Evolutionary conservation across 257 asterid species (phyloP).

Genomic region (Nicotiana benthamiana): DNA sequence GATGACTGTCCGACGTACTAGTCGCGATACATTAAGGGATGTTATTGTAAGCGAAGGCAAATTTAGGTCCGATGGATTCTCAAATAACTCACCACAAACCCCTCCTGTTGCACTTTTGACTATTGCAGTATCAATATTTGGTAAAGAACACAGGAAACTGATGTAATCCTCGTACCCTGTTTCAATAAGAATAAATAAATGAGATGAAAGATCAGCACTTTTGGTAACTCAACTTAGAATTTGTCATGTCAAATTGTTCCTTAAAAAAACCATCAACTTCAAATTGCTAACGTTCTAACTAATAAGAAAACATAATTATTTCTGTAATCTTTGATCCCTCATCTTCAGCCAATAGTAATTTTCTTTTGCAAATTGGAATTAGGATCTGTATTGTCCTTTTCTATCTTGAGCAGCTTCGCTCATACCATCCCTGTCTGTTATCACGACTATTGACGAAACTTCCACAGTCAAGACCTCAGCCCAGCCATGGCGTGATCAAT

Average conservation of each 20-base stretch:
- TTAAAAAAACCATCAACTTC: constrained; percentile 33
- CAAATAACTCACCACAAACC: constrained; percentile 40
- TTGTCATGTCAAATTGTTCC: background rate
- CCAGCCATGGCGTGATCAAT: no score
- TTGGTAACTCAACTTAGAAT: background rate
- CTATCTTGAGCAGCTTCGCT: no score
- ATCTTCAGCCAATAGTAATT: no score
- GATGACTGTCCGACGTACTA: constrained; percentile 40
- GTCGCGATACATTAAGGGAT: constrained; percentile 48
- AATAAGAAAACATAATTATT: no score
- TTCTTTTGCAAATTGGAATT: no score
- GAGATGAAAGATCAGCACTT: background rate
- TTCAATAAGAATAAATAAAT: constrained; percentile 4
- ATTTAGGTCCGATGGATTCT: constrained; percentile 65
- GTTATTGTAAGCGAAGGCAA: constrained; percentile 75
- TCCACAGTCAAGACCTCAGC: no score
- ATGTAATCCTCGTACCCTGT: constrained; percentile 68
- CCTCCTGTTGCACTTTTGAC: constrained; percentile 65
- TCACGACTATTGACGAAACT: no score
- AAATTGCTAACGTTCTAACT: no score
- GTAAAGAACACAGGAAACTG: constrained; percentile 71
- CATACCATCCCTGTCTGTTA: no score
- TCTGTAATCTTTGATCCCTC: no score
- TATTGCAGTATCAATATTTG: constrained; percentile 44
- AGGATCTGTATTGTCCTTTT: no score